Base-by-base conservation (phyloP, 805 yeast genomes). In the Cyberlindnera amylophila region DNA sequence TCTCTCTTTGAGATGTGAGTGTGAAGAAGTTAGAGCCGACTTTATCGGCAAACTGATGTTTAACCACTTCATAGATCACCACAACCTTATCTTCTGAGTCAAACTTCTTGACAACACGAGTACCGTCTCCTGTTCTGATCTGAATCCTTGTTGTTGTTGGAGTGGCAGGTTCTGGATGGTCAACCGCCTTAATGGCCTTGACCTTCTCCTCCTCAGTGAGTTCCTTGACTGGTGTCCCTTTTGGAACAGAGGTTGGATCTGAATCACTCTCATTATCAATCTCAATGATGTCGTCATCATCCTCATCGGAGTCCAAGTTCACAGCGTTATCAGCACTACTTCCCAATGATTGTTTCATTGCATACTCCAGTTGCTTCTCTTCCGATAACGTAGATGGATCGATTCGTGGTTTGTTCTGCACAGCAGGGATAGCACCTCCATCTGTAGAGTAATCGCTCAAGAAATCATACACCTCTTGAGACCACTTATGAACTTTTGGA, bases 61-160 rank as follows among this genome's bases (percentile, higher is more conserved):
- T 91, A 19, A 84, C 75, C 58, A 76, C 77, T 52, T 79, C 82
- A 60, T 75, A 93, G 2, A 93, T 61, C 1, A 59, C 62, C 3
- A 67, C 45, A 0, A 93, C 87, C 3, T 72, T 67, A 50, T 86
- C 95, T 4, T 65, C 60, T 10, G 74, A 55, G 8, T 65, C 63
- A 52, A 91, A 85, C 44, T 86, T 75, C 46, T 87, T 82, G 10
- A 91, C 82, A 11, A 82, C 65, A 44, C 97, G 71, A 36, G 80
- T 74, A n/a, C 98, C 97, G 54, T 82, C 87, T 14, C 90, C 93
- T 23, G 86, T 75, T 45, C 96, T 72, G n/a, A 93, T 74, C 63
- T 93, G 98, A 19, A 93, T 75, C 54, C 96, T 71, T 0, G 80
- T 70, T 3, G 50, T 29, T 4, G 39, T 18, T 7, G 41, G 32